Conservation (phyloP, 257 asterid genomes). For the Verbena officinalis region DNA sequence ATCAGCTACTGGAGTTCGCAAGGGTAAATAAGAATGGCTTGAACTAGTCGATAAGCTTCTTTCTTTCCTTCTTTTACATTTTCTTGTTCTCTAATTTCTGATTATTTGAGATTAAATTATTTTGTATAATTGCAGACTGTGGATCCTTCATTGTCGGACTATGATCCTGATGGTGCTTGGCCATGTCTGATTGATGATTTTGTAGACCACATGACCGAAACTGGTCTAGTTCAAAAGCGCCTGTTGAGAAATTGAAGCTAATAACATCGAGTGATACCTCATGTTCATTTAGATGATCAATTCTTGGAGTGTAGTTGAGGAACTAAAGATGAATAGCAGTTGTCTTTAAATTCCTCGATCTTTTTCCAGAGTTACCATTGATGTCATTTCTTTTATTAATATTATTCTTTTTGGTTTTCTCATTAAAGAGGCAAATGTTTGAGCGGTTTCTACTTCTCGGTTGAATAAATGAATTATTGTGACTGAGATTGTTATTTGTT, state of each 20-base stretch:
- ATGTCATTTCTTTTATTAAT: not conserved
- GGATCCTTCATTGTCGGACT: conserved; percentile 80
- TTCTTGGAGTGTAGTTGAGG: too few species aligned
- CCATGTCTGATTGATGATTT: conserved; percentile 97
- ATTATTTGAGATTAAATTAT: not conserved
- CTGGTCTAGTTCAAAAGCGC: conserved; percentile 64
- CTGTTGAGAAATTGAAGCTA: conserved; percentile 70
- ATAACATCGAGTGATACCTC: conserved; percentile 40
- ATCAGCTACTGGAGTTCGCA: conserved; percentile 67
- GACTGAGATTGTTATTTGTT: not conserved
- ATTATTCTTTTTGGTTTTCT: not conserved
- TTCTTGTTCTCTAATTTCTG: too few species aligned
- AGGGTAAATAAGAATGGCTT: conserved; percentile 41
- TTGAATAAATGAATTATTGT: not conserved
- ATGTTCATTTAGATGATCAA: not conserved
- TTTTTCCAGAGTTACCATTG: not conserved
- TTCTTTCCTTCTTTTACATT: too few species aligned
- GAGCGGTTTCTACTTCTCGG: not conserved
- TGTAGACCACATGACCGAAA: conserved; percentile 82
- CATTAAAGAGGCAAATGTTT: too few species aligned
- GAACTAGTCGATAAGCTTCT: too few species aligned
- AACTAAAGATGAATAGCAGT: too few species aligned
- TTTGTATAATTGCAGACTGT: conserved; percentile 61
- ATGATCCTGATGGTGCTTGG: conserved; percentile 99
- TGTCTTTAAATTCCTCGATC: not conserved